Conservation (phyloP, 805 yeast species). For the Brettanomyces sp. region DNA sequence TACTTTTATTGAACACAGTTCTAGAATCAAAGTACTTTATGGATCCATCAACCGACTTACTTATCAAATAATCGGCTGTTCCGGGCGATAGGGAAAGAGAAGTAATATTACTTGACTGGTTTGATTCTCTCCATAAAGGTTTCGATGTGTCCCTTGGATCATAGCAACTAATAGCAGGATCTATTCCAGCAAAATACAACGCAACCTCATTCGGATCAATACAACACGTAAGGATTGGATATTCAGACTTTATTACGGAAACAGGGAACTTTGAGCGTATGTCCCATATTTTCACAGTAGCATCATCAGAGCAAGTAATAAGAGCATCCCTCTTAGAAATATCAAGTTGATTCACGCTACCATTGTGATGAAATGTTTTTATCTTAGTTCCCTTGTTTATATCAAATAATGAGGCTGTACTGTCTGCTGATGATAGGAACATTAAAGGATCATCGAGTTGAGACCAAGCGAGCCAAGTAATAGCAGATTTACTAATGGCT, state of each 20-base stretch:
- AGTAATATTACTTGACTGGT: constrained; percentile 45
- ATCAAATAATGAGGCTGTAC: constrained; percentile 56
- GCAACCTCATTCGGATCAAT: constrained; percentile 29
- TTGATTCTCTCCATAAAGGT: constrained; percentile 37
- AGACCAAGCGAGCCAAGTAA: constrained; percentile 52
- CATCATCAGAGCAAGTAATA: constrained; percentile 62
- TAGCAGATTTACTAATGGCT: constrained; percentile 45
- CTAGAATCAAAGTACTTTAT: constrained; percentile 50
- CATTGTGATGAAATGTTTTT: constrained; percentile 33
- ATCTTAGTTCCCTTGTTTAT: constrained; percentile 42
- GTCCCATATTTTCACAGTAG: constrained; percentile 56
- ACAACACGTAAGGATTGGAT: constrained; percentile 49
- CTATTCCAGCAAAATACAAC: constrained; percentile 58
- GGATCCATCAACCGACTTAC: constrained; percentile 49
- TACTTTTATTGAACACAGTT: constrained; percentile 14
- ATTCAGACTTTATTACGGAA: constrained; percentile 25
- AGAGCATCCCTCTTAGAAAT: constrained; percentile 20
- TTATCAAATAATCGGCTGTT: constrained; percentile 31
- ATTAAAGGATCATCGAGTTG: constrained; percentile 31
- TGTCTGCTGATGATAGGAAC: constrained; percentile 52
- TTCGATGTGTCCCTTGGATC: constrained; percentile 39
- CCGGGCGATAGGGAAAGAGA: constrained; percentile 36
- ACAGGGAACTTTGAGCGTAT: constrained; percentile 39
- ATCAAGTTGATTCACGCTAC: constrained; percentile 47
- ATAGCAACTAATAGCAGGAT: constrained; percentile 50